Evolutionary conservation across 257 asterid species (phyloP), one percentile per base, ranked within the genome.

Genomic region (Solanum acaule): DNA sequence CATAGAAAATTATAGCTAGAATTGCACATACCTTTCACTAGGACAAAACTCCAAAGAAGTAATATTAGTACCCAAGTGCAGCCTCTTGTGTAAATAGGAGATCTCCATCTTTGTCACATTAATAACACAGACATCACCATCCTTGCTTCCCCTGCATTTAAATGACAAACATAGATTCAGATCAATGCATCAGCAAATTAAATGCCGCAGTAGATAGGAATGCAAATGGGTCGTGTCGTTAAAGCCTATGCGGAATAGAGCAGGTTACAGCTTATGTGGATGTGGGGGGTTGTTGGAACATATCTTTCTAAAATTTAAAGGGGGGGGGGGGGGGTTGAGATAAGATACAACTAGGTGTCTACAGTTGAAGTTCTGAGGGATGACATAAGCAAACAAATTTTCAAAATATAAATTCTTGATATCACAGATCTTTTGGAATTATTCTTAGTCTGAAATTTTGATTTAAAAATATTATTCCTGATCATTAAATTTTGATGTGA

Each of bases 91-190:
- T 96, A 89, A 87, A 91, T 95, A 98, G 86, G 93, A 94, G 87
- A 96, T 89, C 92, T 94, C 98, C 99, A 97, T 97, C 72, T 89
- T 94, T 89, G 94, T 94, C 88, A 97, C 94, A 89, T 96, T 98
- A 65, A 96, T 95, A 8, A 95, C 94, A 87, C 98, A 97, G 35
- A 96, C 88, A 90, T 97, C 99, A 22, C 99, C 99, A 89, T 97
- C 98, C 90, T 94, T 96, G 93, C 96, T 97, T 88, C 97, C 99
- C 89, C 99, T 95, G 85, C 23, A 71, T 44, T 86, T 70, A 42
- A 65, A 84, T 14, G 78, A 35, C 4, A 84, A 31, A 49, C 14
- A 42, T 34, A 13, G 84, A 78, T 40, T 78, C n/a, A 14, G 63
- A 78, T 25, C n/a, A 16, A 16, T 78, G 37, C 14, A 78, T 78